These are phyloP conservation scores for Taphrina populina DNA, from an alignment of 1,139 yeast species.

Conservation along the genomic window DNA sequence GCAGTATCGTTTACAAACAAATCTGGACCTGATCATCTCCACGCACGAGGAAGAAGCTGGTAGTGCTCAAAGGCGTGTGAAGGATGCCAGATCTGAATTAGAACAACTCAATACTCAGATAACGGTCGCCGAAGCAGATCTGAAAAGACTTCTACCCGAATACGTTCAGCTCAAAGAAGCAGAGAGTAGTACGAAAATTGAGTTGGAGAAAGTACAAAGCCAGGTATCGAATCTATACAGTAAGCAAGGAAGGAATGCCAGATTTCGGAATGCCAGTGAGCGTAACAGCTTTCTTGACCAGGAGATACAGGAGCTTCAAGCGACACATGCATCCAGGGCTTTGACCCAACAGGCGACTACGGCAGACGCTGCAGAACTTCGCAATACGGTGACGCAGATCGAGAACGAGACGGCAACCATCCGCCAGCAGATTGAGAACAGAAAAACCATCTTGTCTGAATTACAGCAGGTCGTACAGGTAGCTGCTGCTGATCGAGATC, in stretches of 20 bases:
- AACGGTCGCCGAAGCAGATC: constrained; percentile 37
- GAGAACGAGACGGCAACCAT: constrained; percentile 23
- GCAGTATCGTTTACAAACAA: constrained; percentile 42
- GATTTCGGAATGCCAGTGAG: constrained; percentile 57
- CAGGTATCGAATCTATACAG: constrained; percentile 65
- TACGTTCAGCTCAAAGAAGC: constrained; percentile 48
- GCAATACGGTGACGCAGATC: constrained; percentile 42
- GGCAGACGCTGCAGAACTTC: constrained; percentile 44
- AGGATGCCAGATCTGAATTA: constrained; percentile 36
- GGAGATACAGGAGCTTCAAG: constrained; percentile 51
- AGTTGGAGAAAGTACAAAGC: constrained; percentile 50
- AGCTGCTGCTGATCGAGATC: constrained; percentile 40
- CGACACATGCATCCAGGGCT: constrained; percentile 42
- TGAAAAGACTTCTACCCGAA: constrained; percentile 47
- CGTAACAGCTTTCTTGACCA: constrained; percentile 67
- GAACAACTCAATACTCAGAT: constrained; percentile 35
- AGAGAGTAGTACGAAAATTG: constrained; percentile 50
- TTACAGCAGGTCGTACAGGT: constrained; percentile 32
- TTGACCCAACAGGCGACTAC: constrained; percentile 41
- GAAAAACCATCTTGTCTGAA: constrained; percentile 35
- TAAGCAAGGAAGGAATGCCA: constrained; percentile 69
- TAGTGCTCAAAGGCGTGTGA: constrained; percentile 28
- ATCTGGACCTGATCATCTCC: constrained; percentile 46
- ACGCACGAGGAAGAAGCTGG: constrained; percentile 40
- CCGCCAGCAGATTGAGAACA: constrained; percentile 29